A percentile compares a stretch with the other conserved stretches of the same genome.
phyloP scores from a whole-genome alignment of 108 stramenopile genomes.

The Parietichytrium sp. region DNA sequence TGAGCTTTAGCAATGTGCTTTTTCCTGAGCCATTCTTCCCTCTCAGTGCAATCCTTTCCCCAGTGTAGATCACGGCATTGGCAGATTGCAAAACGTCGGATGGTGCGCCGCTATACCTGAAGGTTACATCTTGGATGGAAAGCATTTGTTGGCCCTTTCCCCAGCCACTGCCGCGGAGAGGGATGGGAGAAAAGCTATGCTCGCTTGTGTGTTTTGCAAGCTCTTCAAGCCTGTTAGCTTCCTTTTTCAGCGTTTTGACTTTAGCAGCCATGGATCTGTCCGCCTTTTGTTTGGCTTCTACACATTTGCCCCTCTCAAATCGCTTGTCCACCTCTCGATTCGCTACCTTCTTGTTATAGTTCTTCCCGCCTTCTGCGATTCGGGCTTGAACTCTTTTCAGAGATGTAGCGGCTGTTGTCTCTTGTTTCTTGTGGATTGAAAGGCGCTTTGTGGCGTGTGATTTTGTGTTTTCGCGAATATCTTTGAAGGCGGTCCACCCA shows the following conservation, averaged over 20 bases:
- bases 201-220: conserved; percentile 35
- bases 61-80: conserved; percentile 49
- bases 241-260: conserved; percentile 48
- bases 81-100: conserved; percentile 53
- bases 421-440: conserved; percentile 13
- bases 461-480: conserved; percentile 31
- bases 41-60: conserved; percentile 56
- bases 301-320: conserved; percentile 62
- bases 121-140: conserved; percentile 52
- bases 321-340: conserved; percentile 49
- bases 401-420: conserved; percentile 51
- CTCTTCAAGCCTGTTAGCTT: conserved; percentile 48
- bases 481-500: conserved; percentile 54
- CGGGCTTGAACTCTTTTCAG: conserved; percentile 51
- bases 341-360: conserved; percentile 45
- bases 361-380: conserved; percentile 51
- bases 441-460: conserved; percentile 40
- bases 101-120: conserved; percentile 46
- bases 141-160: conserved; percentile 41
- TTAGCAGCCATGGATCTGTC: conserved; percentile 62
- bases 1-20: conserved; percentile 56
- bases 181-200: conserved; percentile 50
- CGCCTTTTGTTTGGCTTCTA: conserved; percentile 70
- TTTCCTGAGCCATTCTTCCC: conserved; percentile 69
- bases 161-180: conserved; percentile 46